Conservation (phyloP, 1,284 basidiomycete species). For the Cutaneotrichosporon cyanovorans region DNA sequence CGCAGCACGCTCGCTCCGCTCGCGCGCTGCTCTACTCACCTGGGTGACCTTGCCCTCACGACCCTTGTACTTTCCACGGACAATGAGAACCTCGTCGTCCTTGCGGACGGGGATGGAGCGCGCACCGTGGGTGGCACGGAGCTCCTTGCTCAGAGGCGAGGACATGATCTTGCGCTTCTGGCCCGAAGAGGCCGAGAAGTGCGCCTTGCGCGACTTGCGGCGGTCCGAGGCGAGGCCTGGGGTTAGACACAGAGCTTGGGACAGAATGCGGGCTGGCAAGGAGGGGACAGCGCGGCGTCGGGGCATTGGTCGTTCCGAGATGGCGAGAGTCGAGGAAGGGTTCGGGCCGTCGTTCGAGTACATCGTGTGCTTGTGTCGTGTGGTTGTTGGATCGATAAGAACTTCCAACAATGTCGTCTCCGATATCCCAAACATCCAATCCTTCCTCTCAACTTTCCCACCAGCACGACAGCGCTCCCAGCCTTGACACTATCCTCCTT, state of each 20-base stretch:
- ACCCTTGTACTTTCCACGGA: conserved; percentile 94
- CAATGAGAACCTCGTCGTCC: conserved; percentile 96
- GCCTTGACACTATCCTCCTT: no score
- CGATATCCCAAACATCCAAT: no score
- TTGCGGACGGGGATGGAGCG: conserved; percentile 94
- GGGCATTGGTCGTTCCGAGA: not conserved
- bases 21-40: conserved; percentile 31
- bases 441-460: no score
- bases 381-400: no score
- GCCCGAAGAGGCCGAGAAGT: conserved; percentile 87
- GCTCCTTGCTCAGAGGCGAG: conserved; percentile 89
- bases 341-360: no score
- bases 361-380: no score
- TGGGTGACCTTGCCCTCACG: conserved; percentile 96
- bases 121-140: conserved; percentile 83
- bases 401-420: no score
- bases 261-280: not conserved
- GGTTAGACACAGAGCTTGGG: conserved; percentile 5
- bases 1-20: not conserved
- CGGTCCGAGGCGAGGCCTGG: conserved; percentile 51
- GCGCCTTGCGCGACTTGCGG: conserved; percentile 94
- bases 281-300: not conserved
- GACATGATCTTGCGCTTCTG: conserved; percentile 97
- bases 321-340: no score
- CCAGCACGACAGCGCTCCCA: no score